Base-by-base conservation (phyloP, 805 yeast genomes). In the Jamesozyma lodderae region DNA sequence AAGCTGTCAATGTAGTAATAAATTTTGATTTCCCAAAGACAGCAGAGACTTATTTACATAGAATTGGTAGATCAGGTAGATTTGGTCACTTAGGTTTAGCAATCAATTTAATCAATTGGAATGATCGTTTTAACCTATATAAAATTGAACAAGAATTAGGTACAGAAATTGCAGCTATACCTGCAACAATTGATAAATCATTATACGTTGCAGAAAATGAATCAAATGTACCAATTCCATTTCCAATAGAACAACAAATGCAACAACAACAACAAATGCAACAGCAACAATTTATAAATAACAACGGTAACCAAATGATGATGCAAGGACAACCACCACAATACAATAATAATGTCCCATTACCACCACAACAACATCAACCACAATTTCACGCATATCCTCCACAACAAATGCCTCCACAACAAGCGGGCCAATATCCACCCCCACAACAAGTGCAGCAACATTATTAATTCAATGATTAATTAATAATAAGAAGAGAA, bases 21-120 rank as follows among this genome's bases (percentile, higher is more conserved):
- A 92, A 92, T 68, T 92, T 92, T 61, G 98, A 92, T 63, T 92
- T 92, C 81, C 98, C 98, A 44, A 90, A 90, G 63, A 86, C 81
- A 38, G 96, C 97, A 6, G 98, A 92, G 64, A 92, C 97, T 29
- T 92, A 92, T 61, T 73, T 92, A 52, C 98, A 92, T 68, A 83
- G 97, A 73, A 92, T 90, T 52, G 97, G 97, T 73, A 86, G 98
- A 71, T 87, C 96, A 6, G 97, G 98, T 51, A 84, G 98, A 72
- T 92, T 85, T 57, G 98, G 98, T 49, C 98, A 92, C 62, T 77
- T 88, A 58, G 98, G 98, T 72, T 73, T 92, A 59, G 98, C 98
- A 23, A 87, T 92, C 57, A 92, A 92, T 67, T 75, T 92, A 54
- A 86, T 92, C 68, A 85, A 88, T 62, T 90, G 96, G 96, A 79